Base-by-base conservation (phyloP, 768 basidiomycete species). In the Mycena polygramma region DNA sequence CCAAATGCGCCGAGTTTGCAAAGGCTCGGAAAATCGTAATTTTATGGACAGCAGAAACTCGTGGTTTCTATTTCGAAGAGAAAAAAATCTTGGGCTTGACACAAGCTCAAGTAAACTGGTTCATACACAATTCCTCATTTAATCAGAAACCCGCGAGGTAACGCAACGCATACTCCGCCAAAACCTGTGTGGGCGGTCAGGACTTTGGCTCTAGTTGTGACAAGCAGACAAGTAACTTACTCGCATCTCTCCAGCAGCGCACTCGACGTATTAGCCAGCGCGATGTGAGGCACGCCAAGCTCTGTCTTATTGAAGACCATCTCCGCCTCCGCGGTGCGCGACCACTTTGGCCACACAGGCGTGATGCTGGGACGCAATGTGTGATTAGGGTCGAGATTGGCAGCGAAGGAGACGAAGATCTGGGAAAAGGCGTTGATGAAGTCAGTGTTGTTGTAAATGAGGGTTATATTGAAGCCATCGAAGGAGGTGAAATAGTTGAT, bases 341-440 rank as follows among this genome's bases (percentile, higher is more conserved):
- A 37, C 66, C 63, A 69, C 20, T 20, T 36, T 37, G 6, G 30
- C 74, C 72, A 75, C 52, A 24, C 11, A 0, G 73, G 71, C 13
- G 71, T 51, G n/a, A 73, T 63, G 22, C 49, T 73, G 1, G n/a
- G 37, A 36, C 57, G 57, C 30, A 55, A 10, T 48, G 77, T 75
- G 36, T 73, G 73, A 59, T 82, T 73, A 26, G 74, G 69, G 67
- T 75, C 55, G 46, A 73, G 63, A 39, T 69, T 74, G 39, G 43
- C 70, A 19, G 71, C 71, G 55, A 77, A 65, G 7, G 77, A 66
- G 61, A 78, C 54, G 70, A 81, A 80, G 0, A 76, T 71, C 39
- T 78, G 59, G 4, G 64, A 55, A 59, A 82, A 81, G 0, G 80
- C 77, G 1, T 63, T 73, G 48, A 74, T 65, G 72, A 82, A 80